Evolutionary conservation across 2,329 filamentous ascomycete species (phyloP), one percentile per base, ranked within the genome.

Genomic region (Fusarium falciforme): DNA sequence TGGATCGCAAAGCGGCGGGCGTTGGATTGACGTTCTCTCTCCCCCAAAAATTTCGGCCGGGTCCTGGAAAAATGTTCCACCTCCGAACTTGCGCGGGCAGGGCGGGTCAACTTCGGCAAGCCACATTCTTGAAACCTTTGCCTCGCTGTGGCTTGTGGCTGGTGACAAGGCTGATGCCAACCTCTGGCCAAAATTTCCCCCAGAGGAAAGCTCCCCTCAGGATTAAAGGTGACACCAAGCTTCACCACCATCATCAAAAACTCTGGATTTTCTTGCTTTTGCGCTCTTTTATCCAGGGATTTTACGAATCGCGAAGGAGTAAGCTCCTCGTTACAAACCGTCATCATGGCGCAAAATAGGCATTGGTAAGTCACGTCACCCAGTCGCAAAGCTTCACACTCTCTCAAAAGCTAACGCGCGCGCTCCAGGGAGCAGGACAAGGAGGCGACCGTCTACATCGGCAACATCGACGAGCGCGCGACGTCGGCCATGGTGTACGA

Each of bases 401-500:
- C 9, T 36, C 35, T 49, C 27, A 27, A 47, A 36, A 68, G 61
- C 61, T 64, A 65, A 63, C 35, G 40, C 14, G 33, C 25, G 47
- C 55, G 14, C 38, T 63, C 20, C 75, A 95, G 93, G 94, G 94
- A 98, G 83, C 96, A 98, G 87, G 96, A 98, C 85, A 98, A 98
- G 84, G 96, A 98, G 85, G 95, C 95, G 77, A 98, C 96, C 47
- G 94, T 98, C 82, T 99, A 99, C 84, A 94, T 98, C 77, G 96
- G 96, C 81, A 98, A 98, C 83, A 94, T 99, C 80, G 96, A 99
- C 86, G 96, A 99, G 87, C 94, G 96, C 83, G 94, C 96, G 75
- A 93, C 93, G 55, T 94, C 98, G 81, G 92, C 93, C 78, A 89
- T 98, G 77, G 91, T 99, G 76, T 98, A 96, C 92, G 96, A 99